These are phyloP conservation scores for Acorus calamus DNA, from an alignment of 106 monocot genomes.

Conservation along the genomic window DNA sequence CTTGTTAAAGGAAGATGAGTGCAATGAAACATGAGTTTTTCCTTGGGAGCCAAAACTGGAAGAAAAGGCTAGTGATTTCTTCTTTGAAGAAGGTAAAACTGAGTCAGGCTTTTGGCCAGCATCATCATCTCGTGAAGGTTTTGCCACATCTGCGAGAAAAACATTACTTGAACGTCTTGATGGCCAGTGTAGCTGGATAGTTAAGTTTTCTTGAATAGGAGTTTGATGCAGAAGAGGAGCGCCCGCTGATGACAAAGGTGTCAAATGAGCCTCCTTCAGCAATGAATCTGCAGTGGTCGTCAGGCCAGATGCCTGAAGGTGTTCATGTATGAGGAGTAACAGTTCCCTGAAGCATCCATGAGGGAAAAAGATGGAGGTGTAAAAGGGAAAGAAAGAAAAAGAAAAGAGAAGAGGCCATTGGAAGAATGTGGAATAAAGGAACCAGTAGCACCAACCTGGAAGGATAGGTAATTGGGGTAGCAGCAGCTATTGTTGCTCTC, in stretches of 20 bases:
- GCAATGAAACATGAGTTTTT: slow-evolving; percentile 17
- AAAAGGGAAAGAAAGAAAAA: slow-evolving; percentile 1
- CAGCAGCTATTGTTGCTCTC: slow-evolving; percentile 95
- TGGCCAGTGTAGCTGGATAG: slow-evolving; percentile 52
- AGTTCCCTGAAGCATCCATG: slow-evolving; percentile 51
- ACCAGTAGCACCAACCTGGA: slow-evolving; percentile 36
- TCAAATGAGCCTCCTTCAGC: slow-evolving; percentile 76
- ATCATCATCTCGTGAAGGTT: slow-evolving; percentile 31
- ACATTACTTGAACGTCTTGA: slow-evolving; percentile 50
- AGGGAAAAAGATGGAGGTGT: neutral
- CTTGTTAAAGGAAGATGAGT: slow-evolving; percentile 14
- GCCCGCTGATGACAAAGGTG: slow-evolving; percentile 39
- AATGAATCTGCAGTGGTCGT: slow-evolving; percentile 55
- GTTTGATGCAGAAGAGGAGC: slow-evolving; percentile 53
- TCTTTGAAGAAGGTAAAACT: slow-evolving; percentile 20
- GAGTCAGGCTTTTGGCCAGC: slow-evolving; percentile 24
- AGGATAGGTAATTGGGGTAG: slow-evolving; percentile 91
- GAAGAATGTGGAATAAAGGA: neutral
- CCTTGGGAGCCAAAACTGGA: slow-evolving; percentile 13
- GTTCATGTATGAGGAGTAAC: slow-evolving; percentile 84
- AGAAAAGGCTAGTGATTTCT: slow-evolving; percentile 49
- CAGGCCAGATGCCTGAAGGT: slow-evolving; percentile 78
- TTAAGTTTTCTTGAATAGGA: slow-evolving; percentile 28
- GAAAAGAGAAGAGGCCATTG: neutral
- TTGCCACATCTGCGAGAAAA: slow-evolving; percentile 37